Evolutionary conservation across 805 yeast species (phyloP), one percentile per base, ranked within the genome.

Genomic region (Nakazawaea ambrosiae): DNA sequence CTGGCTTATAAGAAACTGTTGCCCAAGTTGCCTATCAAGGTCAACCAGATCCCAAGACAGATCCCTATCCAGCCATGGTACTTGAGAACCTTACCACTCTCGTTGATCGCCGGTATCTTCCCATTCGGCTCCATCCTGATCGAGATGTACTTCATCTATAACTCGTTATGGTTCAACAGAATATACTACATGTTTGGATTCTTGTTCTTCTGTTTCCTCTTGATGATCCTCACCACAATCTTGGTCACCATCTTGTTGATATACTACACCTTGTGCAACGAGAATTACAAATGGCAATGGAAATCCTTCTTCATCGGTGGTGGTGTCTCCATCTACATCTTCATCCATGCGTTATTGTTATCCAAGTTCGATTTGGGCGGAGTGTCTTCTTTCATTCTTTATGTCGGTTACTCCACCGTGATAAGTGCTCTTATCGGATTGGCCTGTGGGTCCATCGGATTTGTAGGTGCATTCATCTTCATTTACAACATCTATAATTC

Each of bases 261-360:
- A 20, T 92, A 92, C 60, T 82, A 85, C 65, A 73, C 87, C 4
- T 70, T 92, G 47, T 86, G 95, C 55, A 66, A 86, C 35, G 98
- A 92, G 57, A 86, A 92, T 59, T 89, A 94, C 68, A 78, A 79
- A 58, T 92, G 98, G 98, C 97, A 90, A 55, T 92, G 98, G 98
- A 78, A 89, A 58, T 76, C 95, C 3, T 62, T 85, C 49, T 75
- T 82, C 51, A 73, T 87, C 42, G 85, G 95, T 20, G 97, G 96
- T 30, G 94, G 97, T 23, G 81, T 95, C 56, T 73, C 95, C 0
- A 48, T 81, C 37, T 92, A 90, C 57, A 81, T 89, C 29, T 86
- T 88, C 61, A 48, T 86, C 34, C 96, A 92, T 60, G 79, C 97
- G 2, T 63, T 88, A 42, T 65, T 82, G 47, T 71, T 90, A 51